Evolutionary conservation across 495 filamentous ascomycete species (phyloP), one percentile per base, ranked within the genome.

Genomic region (Penicillium egyptiacum): DNA sequence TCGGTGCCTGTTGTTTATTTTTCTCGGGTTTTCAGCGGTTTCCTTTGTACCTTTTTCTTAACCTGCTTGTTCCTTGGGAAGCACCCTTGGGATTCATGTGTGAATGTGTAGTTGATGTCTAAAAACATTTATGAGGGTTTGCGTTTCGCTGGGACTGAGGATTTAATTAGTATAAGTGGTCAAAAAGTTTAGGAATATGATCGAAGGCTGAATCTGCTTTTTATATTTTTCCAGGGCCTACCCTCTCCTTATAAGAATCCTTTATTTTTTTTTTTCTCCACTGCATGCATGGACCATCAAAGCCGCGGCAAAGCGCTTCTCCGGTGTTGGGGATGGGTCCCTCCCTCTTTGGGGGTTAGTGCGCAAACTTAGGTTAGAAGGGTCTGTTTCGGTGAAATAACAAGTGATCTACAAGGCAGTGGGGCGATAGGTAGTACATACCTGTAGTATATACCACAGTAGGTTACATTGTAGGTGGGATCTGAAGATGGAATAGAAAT

Each of bases 401-500:
- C 23, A 14, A 10, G 14, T 52, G 22, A 26, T 5, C 28, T n/a
- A 41, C 42, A 9, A 7, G 25, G 2, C 16, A 8, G 14, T 40
- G 9, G n/a, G 25, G 30, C 8, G 12, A 3, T 25, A 19, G 7
- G 23, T 19, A 6, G 26, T 42, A 28, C 14, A 14, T 37, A 37
- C 33, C 16, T 31, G 11, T 17, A 30, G 22, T 49, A 52, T n/a
- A 17, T 17, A 37, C 14, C 33, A 37, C 3, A 37, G 33, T 7
- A 37, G 33, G 14, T 37, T n/a, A 37, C 20, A 42, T 33, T 22
- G 28, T 25, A n/a, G 16, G 9, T 50, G 25, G 20, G 22, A 44
- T 46, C 12, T 31, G 56, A 55, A 55, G 49, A 62, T 60, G 42
- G 52, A 55, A 47, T 57, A 58, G 59, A 58, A 54, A 44, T 54